Percentiles rank a stretch among this genome's conserved stretches.
phyloP scores from a whole-genome alignment of 768 basidiomycete genomes.

The Russula foetens region DNA sequence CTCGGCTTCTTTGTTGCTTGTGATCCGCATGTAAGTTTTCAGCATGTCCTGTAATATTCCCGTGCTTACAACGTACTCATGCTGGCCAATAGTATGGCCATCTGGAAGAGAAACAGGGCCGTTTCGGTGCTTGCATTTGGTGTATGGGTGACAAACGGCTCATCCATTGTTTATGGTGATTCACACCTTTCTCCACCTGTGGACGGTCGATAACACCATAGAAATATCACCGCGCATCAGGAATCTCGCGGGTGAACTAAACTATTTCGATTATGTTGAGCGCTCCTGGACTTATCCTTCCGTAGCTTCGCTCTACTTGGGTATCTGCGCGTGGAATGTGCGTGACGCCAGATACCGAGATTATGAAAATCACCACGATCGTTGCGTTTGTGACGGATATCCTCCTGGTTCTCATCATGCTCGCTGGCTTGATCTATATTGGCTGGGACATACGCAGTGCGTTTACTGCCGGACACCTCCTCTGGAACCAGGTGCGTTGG shows the following conservation, averaged over 20 bases:
- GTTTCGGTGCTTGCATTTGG: neutral
- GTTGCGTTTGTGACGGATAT: neutral
- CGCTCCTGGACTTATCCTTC: neutral
- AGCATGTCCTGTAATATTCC: too few species aligned
- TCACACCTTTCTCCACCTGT: neutral
- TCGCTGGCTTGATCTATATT: neutral
- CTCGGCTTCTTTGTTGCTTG: neutral
- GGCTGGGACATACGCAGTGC: too few species aligned
- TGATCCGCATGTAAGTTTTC: neutral
- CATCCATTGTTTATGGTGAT: neutral
- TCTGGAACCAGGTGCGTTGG: neutral
- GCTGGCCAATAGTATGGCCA: neutral
- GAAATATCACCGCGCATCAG: neutral
- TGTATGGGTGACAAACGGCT: neutral
- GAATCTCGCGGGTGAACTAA: neutral
- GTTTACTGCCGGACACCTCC: neutral
- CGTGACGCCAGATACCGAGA: neutral
- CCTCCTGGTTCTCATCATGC: neutral
- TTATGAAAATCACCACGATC: neutral
- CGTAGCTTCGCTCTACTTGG: neutral
- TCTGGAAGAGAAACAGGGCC: neutral
- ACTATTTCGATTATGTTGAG: rapidly evolving
- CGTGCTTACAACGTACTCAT: too few species aligned
- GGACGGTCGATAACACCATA: too few species aligned
- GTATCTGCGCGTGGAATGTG: neutral